Percentiles rank a stretch among this genome's conserved stretches.
These are phyloP conservation scores for Fomitopsis palustris DNA, from an alignment of 1,284 basidiomycete genomes.

Conservation along the genomic window DNA sequence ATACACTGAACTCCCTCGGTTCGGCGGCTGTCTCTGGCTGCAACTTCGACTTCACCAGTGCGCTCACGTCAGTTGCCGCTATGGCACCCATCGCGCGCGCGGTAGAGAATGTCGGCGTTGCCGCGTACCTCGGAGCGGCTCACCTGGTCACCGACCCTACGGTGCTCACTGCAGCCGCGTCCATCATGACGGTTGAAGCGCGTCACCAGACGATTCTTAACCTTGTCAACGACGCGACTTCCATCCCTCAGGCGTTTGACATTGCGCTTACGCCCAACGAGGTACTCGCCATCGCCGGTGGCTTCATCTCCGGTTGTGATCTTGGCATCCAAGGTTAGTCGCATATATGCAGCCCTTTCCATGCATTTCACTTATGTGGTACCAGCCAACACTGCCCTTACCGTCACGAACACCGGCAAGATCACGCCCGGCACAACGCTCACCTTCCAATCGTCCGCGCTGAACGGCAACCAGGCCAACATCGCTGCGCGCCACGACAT, in stretches of 20 bases:
- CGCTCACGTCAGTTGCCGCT: conserved; percentile 61
- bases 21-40: conserved; percentile 53
- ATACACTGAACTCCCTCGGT: conserved; percentile 52
- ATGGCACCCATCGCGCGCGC: conserved; percentile 75
- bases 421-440: conserved; percentile 56
- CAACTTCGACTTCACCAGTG: conserved; percentile 66
- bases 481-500: background rate
- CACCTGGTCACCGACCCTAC: conserved; percentile 60
- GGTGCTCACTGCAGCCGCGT: conserved; percentile 66
- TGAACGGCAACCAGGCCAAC: conserved; percentile 36
- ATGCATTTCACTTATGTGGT: background rate
- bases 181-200: conserved; percentile 79
- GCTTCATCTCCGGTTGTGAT: conserved; percentile 73
- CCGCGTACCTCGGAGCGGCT: conserved; percentile 78
- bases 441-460: conserved; percentile 54
- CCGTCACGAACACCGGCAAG: conserved; percentile 59
- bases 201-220: conserved; percentile 81
- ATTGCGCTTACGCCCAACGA: conserved; percentile 64
- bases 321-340: conserved; percentile 53
- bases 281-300: conserved; percentile 69
- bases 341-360: conserved; percentile 3
- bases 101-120: conserved; percentile 78
- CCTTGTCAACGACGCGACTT: conserved; percentile 55
- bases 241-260: conserved; percentile 70
- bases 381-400: conserved; percentile 57